These are phyloP conservation scores for Sclerotinia glacialis DNA, from an alignment of 2,329 filamentous ascomycete species.

Conservation along the genomic window DNA sequence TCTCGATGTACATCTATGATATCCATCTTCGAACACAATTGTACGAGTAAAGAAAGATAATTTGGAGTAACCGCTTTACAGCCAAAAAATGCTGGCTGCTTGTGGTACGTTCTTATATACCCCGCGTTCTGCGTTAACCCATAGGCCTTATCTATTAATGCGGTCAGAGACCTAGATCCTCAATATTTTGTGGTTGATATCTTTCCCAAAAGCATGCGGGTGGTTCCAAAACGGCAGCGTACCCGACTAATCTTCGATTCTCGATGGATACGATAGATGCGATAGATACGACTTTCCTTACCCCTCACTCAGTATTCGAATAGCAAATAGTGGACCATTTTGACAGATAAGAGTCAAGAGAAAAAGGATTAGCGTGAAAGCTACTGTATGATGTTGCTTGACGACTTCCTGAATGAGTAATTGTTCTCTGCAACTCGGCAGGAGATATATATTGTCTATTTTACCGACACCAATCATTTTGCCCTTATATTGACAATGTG, in stretches of 20 bases:
- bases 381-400: neutral
- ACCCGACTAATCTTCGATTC: neutral
- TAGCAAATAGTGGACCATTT: neutral
- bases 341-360: neutral
- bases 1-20: conserved; percentile 5
- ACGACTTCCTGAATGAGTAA: neutral
- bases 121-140: neutral
- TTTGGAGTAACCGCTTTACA: neutral
- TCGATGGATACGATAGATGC: neutral
- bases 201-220: neutral
- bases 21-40: neutral
- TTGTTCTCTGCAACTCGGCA: neutral
- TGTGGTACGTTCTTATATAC: neutral
- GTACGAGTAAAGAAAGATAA: too few relatives aligned
- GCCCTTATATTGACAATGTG: neutral
- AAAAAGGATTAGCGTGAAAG: neutral
- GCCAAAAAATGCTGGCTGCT: neutral
- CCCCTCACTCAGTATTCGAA: neutral
- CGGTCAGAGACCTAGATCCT: neutral
- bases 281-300: neutral
- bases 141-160: neutral
- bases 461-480: neutral
- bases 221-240: neutral
- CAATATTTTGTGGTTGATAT: neutral
- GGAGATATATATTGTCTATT: neutral